phyloP scores from a whole-genome alignment of 371 early-diverging fungal genomes.

The Haplosporangium sp. region DNA sequence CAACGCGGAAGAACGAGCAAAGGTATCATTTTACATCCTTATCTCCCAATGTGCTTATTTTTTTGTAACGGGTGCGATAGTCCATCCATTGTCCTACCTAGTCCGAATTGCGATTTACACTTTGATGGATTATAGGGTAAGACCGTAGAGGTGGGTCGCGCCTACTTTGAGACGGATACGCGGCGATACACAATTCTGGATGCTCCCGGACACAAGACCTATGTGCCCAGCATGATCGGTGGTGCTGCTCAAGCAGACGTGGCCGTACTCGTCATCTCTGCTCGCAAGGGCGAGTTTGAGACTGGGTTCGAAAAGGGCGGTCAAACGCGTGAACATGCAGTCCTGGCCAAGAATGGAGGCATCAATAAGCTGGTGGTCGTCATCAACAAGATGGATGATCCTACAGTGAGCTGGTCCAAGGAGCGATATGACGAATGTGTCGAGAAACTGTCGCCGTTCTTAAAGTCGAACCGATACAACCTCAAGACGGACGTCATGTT shows the following conservation, averaged over 20 bases:
- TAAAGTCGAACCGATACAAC: conserved; percentile 91
- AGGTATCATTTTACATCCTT: conserved; percentile 60
- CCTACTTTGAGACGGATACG: conserved; percentile 96
- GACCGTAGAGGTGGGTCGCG: conserved; percentile 97
- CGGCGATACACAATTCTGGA: conserved; percentile 97
- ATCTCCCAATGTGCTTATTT: no score
- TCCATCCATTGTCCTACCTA: neutral
- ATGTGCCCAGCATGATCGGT: conserved; percentile 98
- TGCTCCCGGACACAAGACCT: conserved; percentile 99
- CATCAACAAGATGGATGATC: conserved; percentile 99
- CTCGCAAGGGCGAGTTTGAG: conserved; percentile 99
- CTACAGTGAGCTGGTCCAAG: conserved; percentile 96
- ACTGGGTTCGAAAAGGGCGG: conserved; percentile 99
- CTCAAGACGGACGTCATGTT: conserved; percentile 89
- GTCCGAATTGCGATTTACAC: conserved; percentile 22
- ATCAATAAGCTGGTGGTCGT: conserved; percentile 92
- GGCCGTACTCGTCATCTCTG: conserved; percentile 98
- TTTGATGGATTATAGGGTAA: conserved; percentile 74
- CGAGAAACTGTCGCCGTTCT: conserved; percentile 86
- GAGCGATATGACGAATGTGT: conserved; percentile 92
- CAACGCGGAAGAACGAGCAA: conserved; percentile 95
- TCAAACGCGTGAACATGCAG: conserved; percentile 99
- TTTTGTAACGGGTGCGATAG: conserved; percentile 71
- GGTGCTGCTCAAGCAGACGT: conserved; percentile 99
- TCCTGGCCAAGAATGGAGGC: conserved; percentile 96